Conservation (phyloP, 2,329 filamentous ascomycete genomes). For the Colletotrichum sp. region DNA sequence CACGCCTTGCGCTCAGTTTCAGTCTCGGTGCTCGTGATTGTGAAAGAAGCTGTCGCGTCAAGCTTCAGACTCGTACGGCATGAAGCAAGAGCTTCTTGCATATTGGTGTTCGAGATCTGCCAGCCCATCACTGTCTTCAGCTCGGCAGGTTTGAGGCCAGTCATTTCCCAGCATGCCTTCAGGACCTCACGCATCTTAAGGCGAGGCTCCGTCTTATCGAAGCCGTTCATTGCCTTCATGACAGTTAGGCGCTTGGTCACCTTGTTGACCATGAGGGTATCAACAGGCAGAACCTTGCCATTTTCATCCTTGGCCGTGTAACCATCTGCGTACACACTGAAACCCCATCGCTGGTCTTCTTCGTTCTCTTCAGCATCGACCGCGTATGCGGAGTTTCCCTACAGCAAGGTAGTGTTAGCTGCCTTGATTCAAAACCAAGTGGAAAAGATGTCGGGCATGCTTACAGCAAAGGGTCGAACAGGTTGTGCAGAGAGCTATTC, state of each 20-base stretch:
- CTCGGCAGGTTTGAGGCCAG: not conserved
- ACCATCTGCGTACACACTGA: not conserved
- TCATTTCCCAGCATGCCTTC: not conserved
- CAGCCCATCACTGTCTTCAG: not conserved
- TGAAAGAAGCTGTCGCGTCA: rapidly evolving
- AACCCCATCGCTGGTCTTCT: not conserved
- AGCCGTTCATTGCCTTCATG: not conserved
- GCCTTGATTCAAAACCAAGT: too few species aligned
- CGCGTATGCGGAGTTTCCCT: not conserved
- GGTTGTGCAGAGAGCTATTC: not conserved
- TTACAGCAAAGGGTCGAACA: not conserved
- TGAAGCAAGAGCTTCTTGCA: not conserved
- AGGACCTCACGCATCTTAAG: not conserved
- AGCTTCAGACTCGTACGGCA: not conserved
- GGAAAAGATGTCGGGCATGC: not conserved
- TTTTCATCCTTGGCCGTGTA: not conserved
- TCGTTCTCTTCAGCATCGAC: not conserved
- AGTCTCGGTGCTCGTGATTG: not conserved
- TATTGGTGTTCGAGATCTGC: not conserved
- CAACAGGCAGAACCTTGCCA: not conserved
- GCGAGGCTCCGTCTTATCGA: not conserved
- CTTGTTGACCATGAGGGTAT: not conserved
- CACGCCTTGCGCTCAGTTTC: not conserved
- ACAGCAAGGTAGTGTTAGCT: too few species aligned
- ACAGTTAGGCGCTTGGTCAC: not conserved